Conservation (phyloP, 2,329 filamentous ascomycete genomes). For the Penicillium expansum region DNA sequence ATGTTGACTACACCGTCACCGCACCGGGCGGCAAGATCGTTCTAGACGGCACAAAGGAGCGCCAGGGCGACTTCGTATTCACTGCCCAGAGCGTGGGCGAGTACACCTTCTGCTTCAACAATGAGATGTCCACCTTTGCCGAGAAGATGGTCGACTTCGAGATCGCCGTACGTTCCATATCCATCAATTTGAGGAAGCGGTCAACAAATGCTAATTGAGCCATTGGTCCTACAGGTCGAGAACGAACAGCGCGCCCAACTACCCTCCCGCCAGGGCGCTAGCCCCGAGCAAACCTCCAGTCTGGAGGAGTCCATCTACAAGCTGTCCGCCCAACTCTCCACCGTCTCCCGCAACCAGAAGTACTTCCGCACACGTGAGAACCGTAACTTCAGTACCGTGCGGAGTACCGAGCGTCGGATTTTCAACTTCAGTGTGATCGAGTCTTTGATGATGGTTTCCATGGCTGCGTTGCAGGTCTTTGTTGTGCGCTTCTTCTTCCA, state of each 20-base stretch:
- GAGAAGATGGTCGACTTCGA: slow-evolving; percentile 99
- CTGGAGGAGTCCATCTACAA: slow-evolving; percentile 96
- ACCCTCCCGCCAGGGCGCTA: slow-evolving; percentile 82
- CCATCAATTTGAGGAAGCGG: not conserved
- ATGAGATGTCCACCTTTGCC: slow-evolving; percentile 95
- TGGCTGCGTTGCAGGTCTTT: slow-evolving; percentile 96
- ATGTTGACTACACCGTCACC: slow-evolving; percentile 87
- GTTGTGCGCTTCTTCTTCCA: slow-evolving; percentile 99
- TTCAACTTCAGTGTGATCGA: slow-evolving; percentile 97
- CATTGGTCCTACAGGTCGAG: slow-evolving; percentile 64
- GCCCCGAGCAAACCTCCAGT: slow-evolving; percentile 80
- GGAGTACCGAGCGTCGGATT: slow-evolving; percentile 91
- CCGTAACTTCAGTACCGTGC: slow-evolving; percentile 95
- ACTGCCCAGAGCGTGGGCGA: slow-evolving; percentile 84
- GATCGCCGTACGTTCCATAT: slow-evolving; percentile 68
- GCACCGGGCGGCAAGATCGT: slow-evolving; percentile 79
- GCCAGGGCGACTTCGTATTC: slow-evolving; percentile 97
- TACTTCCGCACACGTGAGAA: slow-evolving; percentile 99
- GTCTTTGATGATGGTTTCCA: slow-evolving; percentile 83
- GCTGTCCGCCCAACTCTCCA: slow-evolving; percentile 86
- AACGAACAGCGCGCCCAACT: slow-evolving; percentile 80
- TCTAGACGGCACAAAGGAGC: slow-evolving; percentile 81
- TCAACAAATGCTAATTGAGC: not conserved
- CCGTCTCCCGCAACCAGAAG: slow-evolving; percentile 94
- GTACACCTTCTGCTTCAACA: slow-evolving; percentile 97